Percentiles rank a stretch among this genome's conserved stretches.
Conservation (phyloP, 352 stramenopile species). For the Phytophthora melonis region DNA sequence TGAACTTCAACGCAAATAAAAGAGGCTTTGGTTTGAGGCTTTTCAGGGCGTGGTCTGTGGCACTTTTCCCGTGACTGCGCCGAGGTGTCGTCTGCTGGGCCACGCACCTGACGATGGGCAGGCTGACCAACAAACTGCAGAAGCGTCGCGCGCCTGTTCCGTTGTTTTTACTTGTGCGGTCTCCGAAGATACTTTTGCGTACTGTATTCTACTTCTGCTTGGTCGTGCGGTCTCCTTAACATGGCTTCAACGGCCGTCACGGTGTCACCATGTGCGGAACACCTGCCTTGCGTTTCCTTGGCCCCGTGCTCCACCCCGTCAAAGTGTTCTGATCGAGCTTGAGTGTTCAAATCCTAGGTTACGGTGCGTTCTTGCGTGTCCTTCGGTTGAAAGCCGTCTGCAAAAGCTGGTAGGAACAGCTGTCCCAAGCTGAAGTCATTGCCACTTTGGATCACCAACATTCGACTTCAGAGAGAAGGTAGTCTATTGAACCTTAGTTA, state of each 20-base stretch:
- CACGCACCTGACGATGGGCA: no score
- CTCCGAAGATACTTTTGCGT: no score
- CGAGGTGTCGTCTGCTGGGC: no score
- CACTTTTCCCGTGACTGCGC: slow-evolving; percentile 12
- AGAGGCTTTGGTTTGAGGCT: slow-evolving; percentile 6
- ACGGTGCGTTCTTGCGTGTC: slow-evolving; percentile 11
- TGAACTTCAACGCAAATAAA: slow-evolving; percentile 31
- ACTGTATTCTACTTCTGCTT: slow-evolving; percentile 2
- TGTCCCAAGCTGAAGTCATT: slow-evolving; percentile 2
- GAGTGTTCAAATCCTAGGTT: slow-evolving; percentile 3
- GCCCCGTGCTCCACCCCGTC: background rate
- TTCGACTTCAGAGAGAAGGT: no score
- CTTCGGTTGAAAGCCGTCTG: background rate
- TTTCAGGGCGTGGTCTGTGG: background rate
- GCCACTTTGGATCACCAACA: no score
- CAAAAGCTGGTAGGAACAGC: slow-evolving; percentile 1
- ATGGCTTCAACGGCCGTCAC: slow-evolving; percentile 1
- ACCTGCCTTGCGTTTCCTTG: slow-evolving; percentile 7
- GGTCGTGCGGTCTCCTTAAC: slow-evolving; percentile 3
- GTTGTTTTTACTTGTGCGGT: background rate
- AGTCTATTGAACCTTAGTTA: no score
- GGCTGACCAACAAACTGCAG: no score
- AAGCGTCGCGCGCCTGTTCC: no score
- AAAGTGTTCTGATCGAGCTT: background rate
- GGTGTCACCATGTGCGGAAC: background rate